These are phyloP conservation scores for Trichothecium sympodiale DNA, from an alignment of 2,329 filamentous ascomycete species.

Conservation along the genomic window DNA sequence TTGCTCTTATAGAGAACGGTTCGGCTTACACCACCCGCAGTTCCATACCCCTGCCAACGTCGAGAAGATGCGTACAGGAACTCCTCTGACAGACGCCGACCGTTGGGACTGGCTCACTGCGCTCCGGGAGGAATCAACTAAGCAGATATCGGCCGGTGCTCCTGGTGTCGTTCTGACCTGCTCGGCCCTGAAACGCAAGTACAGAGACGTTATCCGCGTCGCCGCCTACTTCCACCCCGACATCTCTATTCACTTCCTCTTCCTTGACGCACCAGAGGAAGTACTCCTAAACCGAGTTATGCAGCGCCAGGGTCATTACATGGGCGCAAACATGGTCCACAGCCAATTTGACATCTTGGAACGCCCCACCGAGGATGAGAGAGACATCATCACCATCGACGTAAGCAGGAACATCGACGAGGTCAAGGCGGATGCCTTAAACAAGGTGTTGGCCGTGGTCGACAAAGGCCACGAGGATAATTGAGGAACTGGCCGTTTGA, in stretches of 20 bases:
- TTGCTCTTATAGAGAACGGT: neutral
- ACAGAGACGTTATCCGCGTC: slow-evolving; percentile 81
- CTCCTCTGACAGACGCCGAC: slow-evolving; percentile 81
- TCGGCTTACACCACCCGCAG: slow-evolving; percentile 23
- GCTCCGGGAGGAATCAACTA: slow-evolving; percentile 58
- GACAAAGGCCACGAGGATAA: slow-evolving; percentile 9
- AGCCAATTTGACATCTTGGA: slow-evolving; percentile 88
- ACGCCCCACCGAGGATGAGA: slow-evolving; percentile 59
- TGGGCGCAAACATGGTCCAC: slow-evolving; percentile 91
- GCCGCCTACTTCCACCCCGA: slow-evolving; percentile 64
- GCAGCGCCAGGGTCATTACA: slow-evolving; percentile 74
- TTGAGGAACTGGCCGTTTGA: too few relatives aligned
- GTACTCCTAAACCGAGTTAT: slow-evolving; percentile 66
- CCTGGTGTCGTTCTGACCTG: slow-evolving; percentile 88
- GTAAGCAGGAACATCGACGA: slow-evolving; percentile 47
- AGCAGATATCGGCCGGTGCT: slow-evolving; percentile 42
- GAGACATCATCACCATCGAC: slow-evolving; percentile 62
- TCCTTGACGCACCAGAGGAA: slow-evolving; percentile 68
- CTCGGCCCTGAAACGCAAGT: slow-evolving; percentile 92
- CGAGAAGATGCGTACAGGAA: slow-evolving; percentile 80
- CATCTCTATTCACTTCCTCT: slow-evolving; percentile 85
- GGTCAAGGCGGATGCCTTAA: slow-evolving; percentile 50
- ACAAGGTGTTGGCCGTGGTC: slow-evolving; percentile 44
- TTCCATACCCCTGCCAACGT: slow-evolving; percentile 72
- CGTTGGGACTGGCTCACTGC: slow-evolving; percentile 94